phyloP scores from a whole-genome alignment of 2,329 filamentous ascomycete genomes.

The Madurella fahalii region DNA sequence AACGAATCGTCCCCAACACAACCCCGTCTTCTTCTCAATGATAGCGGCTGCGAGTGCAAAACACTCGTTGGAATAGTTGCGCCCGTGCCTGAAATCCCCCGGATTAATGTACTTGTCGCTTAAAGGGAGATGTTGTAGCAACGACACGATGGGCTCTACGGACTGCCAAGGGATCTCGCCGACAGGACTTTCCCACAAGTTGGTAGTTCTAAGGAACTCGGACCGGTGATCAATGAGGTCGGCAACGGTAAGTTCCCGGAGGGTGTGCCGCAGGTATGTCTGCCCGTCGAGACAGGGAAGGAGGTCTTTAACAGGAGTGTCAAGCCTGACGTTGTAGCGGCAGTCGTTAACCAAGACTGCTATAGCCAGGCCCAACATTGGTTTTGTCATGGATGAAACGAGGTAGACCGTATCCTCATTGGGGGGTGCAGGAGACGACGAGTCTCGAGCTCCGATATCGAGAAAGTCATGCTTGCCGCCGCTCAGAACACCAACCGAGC shows the following conservation, averaged over 20 bases:
- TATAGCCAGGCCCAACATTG: slow-evolving; percentile 12
- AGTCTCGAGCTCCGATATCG: not conserved
- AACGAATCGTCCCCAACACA: slow-evolving; percentile 11
- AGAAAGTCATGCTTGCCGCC: not conserved
- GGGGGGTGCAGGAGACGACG: not conserved
- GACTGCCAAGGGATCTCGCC: slow-evolving; percentile 15
- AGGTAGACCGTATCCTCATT: slow-evolving; percentile 9
- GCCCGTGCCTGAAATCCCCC: not conserved
- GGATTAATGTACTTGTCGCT: slow-evolving; percentile 3
- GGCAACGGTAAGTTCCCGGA: slow-evolving; percentile 7
- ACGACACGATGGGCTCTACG: not conserved
- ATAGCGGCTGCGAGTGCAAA: slow-evolving; percentile 12
- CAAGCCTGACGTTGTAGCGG: slow-evolving; percentile 3
- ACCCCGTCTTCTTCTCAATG: slow-evolving; percentile 7
- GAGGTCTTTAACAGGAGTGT: slow-evolving; percentile 6
- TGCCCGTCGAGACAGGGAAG: slow-evolving; percentile 1
- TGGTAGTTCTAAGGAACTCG: slow-evolving; percentile 12
- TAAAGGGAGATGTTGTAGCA: not conserved
- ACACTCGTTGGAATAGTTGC: slow-evolving; percentile 20
- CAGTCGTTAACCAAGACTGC: slow-evolving; percentile 10
- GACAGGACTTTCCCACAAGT: slow-evolving; percentile 17
- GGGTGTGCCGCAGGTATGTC: not conserved
- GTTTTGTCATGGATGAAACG: slow-evolving; percentile 18
- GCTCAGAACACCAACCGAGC: slow-evolving; percentile 6
- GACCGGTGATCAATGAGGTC: slow-evolving; percentile 16